Evolutionary conservation across 371 early-diverging fungal species (phyloP), one percentile per base, ranked within the genome.

Genomic region (Batkoa obscura): DNA sequence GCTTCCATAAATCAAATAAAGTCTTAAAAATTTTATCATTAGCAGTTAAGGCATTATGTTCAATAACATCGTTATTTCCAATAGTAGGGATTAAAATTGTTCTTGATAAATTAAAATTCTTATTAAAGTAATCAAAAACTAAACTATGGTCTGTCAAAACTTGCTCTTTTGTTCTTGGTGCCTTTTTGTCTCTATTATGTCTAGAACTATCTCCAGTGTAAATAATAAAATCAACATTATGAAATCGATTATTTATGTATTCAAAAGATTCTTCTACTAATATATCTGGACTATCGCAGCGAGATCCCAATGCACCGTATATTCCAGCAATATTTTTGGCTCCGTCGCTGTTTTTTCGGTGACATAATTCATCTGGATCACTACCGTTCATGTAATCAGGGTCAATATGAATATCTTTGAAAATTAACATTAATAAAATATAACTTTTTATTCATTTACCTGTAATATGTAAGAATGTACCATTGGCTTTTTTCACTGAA

Each of bases 201-300:
- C 74, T 60, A 2, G 64, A 67, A 3, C 66, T 66, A 46, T 73
- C 74, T 51, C 74, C 74, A 55, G 74, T 73, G 54, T 70, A 71
- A 32, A 73, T 52, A 49, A 73, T 62, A 58, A 73, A 73, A 48
- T 73, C 70, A 17, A 70, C 57, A 46, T 68, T 59, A 6, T 57
- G 59, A 17, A 68, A 45, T 0, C 59, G 51, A 2, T 61, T 58
- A 32, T 66, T 67, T 39, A 73, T n/a, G 54, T 66, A 72, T 8
- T 59, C 38, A 54, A 71, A 72, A 3, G 69, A 55, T 9, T 69
- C 64, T 10, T 70, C 53, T 0, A 65, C 61, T 32, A 70, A 60
- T 6, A 61, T 34, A 2, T 61, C 49, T 33, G 74, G 72, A 2
- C 65, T 55, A 58, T 71, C 74, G 43, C 74, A 73, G 0, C 50